These are phyloP conservation scores for Dactylellina sp. DNA, from an alignment of 2,329 filamentous ascomycete genomes.

Conservation along the genomic window DNA sequence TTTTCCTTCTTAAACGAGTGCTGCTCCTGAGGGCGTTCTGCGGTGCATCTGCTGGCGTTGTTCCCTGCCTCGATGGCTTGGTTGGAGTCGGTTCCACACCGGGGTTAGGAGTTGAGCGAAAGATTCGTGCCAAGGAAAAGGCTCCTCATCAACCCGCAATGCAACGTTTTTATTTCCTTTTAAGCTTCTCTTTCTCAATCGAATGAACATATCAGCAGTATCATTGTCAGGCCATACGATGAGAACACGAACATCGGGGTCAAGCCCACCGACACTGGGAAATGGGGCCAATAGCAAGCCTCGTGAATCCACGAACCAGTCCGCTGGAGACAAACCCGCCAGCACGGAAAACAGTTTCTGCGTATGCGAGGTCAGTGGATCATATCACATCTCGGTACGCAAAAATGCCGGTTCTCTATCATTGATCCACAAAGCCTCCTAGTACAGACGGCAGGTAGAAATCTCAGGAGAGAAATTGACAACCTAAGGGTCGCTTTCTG, in stretches of 20 bases:
- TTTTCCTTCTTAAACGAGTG: constrained; percentile 11
- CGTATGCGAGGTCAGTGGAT: constrained; percentile 44
- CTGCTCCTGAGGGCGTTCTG: constrained; percentile 26
- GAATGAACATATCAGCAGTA: background rate
- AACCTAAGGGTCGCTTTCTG: constrained; percentile 42
- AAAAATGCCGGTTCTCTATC: constrained; percentile 15
- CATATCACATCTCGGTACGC: constrained; percentile 37
- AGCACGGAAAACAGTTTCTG: constrained; percentile 46
- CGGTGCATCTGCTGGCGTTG: constrained; percentile 39
- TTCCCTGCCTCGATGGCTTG: constrained; percentile 45
- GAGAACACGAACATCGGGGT: constrained; percentile 18
- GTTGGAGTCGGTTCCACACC: constrained; percentile 20
- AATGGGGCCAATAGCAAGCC: constrained; percentile 34
- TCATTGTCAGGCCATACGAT: constrained; percentile 13
- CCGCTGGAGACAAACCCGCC: constrained; percentile 50
- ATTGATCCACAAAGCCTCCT: constrained; percentile 28
- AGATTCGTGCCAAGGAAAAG: constrained; percentile 19
- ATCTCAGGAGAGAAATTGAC: constrained; percentile 39
- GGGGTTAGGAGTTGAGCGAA: constrained; percentile 14
- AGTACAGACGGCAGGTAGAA: constrained; percentile 35
- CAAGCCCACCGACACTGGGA: constrained; percentile 15
- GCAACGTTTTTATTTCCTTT: constrained; percentile 13
- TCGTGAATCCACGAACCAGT: constrained; percentile 55
- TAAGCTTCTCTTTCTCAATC: constrained; percentile 38
- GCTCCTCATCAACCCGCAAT: constrained; percentile 12